These are phyloP conservation scores for Fusarium palustre DNA, from an alignment of 2,329 filamentous ascomycete genomes.

Conservation along the genomic window DNA sequence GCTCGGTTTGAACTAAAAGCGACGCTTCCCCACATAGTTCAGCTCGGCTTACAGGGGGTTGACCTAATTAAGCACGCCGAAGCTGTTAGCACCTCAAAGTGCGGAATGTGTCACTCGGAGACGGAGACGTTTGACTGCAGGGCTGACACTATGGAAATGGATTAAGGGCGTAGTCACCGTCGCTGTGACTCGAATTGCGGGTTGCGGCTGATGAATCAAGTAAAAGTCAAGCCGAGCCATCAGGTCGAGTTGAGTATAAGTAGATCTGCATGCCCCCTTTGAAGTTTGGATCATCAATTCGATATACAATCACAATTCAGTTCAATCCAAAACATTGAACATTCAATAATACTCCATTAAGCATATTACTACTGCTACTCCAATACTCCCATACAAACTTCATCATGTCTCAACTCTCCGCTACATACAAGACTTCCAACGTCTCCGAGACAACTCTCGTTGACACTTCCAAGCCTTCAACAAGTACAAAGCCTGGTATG, in stretches of 20 bases:
- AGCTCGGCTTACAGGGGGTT: slow-evolving; percentile 36
- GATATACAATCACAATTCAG: slow-evolving; percentile 5
- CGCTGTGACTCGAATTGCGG: slow-evolving; percentile 41
- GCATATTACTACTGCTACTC: not conserved
- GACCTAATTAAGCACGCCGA: slow-evolving; percentile 15
- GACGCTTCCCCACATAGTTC: slow-evolving; percentile 20
- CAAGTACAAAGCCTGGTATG: slow-evolving; percentile 37
- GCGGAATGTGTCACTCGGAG: slow-evolving; percentile 38
- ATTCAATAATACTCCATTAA: not conserved
- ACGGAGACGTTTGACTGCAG: slow-evolving; percentile 28
- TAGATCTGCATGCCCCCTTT: slow-evolving; percentile 21
- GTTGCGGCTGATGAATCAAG: not conserved
- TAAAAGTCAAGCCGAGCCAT: not conserved
- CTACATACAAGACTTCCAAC: slow-evolving; percentile 38
- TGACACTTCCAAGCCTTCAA: slow-evolving; percentile 29
- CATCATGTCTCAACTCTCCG: slow-evolving; percentile 39
- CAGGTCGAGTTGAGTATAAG: slow-evolving; percentile 22
- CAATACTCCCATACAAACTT: not conserved
- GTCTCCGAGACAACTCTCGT: slow-evolving; percentile 45
- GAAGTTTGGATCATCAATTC: not conserved
- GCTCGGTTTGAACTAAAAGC: slow-evolving; percentile 4
- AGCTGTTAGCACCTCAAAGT: not conserved
- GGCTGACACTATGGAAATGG: slow-evolving; percentile 32
- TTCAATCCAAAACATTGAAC: slow-evolving; percentile 2
- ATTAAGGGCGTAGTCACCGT: slow-evolving; percentile 16